These are phyloP conservation scores for Sporothrix pallida DNA, from an alignment of 2,329 filamentous ascomycete genomes.

Conservation along the genomic window DNA sequence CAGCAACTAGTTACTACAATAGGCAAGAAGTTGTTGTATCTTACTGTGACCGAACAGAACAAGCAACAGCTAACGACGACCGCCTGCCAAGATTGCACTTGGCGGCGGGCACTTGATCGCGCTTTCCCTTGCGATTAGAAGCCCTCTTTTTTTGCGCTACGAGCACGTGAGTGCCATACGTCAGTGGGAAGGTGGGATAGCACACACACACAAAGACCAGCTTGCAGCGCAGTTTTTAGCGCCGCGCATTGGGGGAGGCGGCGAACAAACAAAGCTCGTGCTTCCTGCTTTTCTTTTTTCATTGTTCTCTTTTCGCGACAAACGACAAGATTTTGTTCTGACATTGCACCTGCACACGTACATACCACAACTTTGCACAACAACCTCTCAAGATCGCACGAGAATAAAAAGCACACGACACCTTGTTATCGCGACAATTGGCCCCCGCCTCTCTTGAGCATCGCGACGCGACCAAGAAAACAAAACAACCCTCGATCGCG, in stretches of 20 bases:
- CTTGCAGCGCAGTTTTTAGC: slow-evolving; percentile 14
- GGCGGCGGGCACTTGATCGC: background rate
- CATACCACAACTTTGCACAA: background rate
- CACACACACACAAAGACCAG: background rate
- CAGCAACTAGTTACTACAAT: background rate
- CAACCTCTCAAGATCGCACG: background rate
- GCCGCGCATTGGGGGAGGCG: background rate
- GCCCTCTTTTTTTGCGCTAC: background rate
- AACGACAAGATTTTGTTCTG: background rate
- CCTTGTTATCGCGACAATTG: background rate
- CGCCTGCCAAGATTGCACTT: slow-evolving; percentile 4
- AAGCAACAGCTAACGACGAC: slow-evolving; percentile 24
- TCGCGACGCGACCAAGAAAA: background rate
- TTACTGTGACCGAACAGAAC: background rate
- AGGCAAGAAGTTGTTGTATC: background rate
- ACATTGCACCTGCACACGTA: background rate
- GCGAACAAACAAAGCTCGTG: slow-evolving; percentile 21
- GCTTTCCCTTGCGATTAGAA: background rate
- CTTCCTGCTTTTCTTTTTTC: background rate
- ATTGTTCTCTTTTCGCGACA: slow-evolving; percentile 10
- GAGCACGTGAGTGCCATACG: slow-evolving; percentile 27
- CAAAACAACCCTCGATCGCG: slow-evolving; percentile 5
- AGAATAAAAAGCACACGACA: background rate
- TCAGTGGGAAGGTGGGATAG: slow-evolving; percentile 20
- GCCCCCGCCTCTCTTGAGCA: background rate